These are phyloP conservation scores for Oryza punctata DNA, from an alignment of 176 grass and related monocot genomes.

Conservation along the genomic window DNA sequence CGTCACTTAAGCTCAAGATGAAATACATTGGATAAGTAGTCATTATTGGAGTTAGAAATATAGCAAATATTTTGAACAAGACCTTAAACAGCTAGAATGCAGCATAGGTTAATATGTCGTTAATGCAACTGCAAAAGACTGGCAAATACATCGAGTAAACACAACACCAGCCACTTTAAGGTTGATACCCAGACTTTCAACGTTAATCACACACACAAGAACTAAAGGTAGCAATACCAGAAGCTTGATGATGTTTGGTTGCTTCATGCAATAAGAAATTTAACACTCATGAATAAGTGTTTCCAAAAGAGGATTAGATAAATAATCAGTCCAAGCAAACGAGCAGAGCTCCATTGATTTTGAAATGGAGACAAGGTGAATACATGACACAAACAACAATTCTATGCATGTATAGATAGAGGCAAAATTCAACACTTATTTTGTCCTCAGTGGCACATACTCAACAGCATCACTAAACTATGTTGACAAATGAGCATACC, in stretches of 20 bases:
- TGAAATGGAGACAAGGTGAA: slow-evolving; percentile 17
- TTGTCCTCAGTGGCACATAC: neutral
- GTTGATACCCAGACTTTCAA: neutral
- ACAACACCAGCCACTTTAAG: neutral
- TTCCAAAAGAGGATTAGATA: slow-evolving; percentile 7
- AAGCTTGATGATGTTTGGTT: neutral
- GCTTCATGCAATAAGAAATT: neutral
- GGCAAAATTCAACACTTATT: neutral
- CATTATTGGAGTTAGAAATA: neutral
- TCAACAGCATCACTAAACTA: neutral
- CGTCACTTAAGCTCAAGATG: neutral
- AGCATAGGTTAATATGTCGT: neutral
- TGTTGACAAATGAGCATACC: neutral
- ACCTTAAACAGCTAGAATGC: neutral
- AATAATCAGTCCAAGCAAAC: neutral
- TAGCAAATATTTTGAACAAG: neutral
- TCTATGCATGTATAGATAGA: neutral
- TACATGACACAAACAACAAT: neutral
- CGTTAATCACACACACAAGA: neutral
- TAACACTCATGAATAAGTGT: neutral
- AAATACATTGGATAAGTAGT: slow-evolving; percentile 11
- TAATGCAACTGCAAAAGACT: neutral
- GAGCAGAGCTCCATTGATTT: neutral
- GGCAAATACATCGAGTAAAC: no score
- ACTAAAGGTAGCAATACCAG: neutral